These are phyloP conservation scores for Ophiostoma quercus DNA, from an alignment of 2,329 filamentous ascomycete species.

Conservation along the genomic window DNA sequence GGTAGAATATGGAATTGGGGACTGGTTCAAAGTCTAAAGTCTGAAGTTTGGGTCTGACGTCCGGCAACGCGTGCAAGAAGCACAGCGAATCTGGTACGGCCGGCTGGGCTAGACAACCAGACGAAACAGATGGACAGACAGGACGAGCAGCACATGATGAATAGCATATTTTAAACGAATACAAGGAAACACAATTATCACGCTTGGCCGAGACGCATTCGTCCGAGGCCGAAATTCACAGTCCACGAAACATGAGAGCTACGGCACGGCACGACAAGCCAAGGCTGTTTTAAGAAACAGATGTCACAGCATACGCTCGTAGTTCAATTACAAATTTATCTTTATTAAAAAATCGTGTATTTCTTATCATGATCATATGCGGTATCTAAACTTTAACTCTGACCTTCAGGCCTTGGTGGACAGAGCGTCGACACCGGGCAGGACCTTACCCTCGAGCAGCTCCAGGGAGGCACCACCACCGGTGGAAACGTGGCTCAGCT, in stretches of 20 bases:
- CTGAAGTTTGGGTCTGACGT: no score
- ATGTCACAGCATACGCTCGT: no score
- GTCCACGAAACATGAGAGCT: not conserved
- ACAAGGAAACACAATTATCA: not conserved
- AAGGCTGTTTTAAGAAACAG: no score
- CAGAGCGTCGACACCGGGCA: constrained; percentile 88
- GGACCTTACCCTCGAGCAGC: constrained; percentile 94
- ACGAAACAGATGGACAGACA: constrained; percentile 25
- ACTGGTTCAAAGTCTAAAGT: no score
- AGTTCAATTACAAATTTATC: no score
- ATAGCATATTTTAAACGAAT: not conserved
- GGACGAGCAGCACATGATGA: not conserved
- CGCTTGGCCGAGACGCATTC: not conserved
- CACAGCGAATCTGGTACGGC: not conserved
- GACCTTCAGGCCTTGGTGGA: constrained; percentile 55
- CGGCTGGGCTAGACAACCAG: constrained; percentile 5
- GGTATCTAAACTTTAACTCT: not conserved
- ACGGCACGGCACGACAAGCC: not conserved
- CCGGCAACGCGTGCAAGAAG: not conserved
- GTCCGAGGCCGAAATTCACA: not conserved
- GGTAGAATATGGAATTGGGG: constrained; percentile 34
- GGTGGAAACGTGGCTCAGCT: constrained; percentile 97
- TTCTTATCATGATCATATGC: constrained; percentile 9
- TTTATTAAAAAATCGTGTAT: not conserved
- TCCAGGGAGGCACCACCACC: constrained; percentile 94